A percentile compares a stretch with the other conserved stretches of the same genome.
Conservation (phyloP, 2,329 filamentous ascomycete species). For the Pleoardoris graminearum region DNA sequence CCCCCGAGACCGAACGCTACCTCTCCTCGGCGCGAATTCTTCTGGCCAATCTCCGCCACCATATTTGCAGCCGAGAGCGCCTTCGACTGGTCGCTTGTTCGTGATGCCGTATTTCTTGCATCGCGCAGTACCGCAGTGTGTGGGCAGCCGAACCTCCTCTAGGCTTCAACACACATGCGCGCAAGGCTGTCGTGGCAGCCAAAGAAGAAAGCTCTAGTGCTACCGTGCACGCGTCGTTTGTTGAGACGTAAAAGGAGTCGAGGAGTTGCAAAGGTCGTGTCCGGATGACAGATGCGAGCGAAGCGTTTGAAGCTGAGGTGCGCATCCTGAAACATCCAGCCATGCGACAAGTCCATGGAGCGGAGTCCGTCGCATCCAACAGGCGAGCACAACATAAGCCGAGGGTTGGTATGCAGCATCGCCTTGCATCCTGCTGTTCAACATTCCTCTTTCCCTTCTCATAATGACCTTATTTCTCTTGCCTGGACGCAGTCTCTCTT, state of each 20-base stretch:
- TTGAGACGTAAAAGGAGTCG: too few relatives aligned
- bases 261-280: constrained; percentile 2
- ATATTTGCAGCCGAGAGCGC: neutral
- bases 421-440: constrained; percentile 1
- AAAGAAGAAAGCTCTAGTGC: too few relatives aligned
- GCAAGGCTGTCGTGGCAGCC: too few relatives aligned
- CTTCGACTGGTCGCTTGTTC: neutral
- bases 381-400: constrained; percentile 6
- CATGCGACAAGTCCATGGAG: neutral
- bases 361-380: constrained; percentile 6
- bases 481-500: neutral
- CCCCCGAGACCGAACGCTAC: constrained; percentile 5
- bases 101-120: neutral
- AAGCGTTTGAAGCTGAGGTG: constrained; percentile 9
- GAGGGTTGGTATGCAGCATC: neutral
- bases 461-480: neutral
- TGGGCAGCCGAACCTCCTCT: too few relatives aligned
- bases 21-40: neutral
- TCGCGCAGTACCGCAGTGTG: neutral
- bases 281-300: neutral
- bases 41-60: neutral
- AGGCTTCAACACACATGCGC: too few relatives aligned
- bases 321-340: constrained; percentile 7
- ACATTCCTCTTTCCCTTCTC: neutral
- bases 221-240: too few relatives aligned